Evolutionary conservation across 305 asterid species (phyloP).

Genomic region (Andrographis paniculata): DNA sequence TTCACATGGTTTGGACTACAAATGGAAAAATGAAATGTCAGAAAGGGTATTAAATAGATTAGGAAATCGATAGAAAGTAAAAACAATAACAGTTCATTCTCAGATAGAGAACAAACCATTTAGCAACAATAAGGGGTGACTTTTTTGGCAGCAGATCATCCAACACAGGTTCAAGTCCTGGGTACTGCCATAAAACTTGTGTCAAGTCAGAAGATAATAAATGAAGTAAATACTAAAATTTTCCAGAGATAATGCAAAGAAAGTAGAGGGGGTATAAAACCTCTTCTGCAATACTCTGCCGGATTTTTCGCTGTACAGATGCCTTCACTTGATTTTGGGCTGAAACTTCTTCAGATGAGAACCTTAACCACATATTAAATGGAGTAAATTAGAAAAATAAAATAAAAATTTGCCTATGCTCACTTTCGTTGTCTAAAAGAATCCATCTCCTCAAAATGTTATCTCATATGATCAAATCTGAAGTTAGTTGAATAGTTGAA

Average conservation of each 20-base stretch:
- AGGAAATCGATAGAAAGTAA: conserved; percentile 1
- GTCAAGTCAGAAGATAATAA: neutral
- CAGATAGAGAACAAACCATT: conserved; percentile 51
- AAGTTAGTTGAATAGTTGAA: no score
- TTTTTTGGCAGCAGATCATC: conserved; percentile 94
- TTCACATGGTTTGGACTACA: conserved; percentile 93
- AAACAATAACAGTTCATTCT: neutral
- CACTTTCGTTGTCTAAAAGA: neutral
- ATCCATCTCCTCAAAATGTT: neutral
- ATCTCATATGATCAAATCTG: no score
- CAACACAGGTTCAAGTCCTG: conserved; percentile 73
- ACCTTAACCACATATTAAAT: conserved; percentile 34
- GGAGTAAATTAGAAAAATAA: neutral
- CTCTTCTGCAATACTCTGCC: conserved; percentile 94
- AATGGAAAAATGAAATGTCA: conserved; percentile 9
- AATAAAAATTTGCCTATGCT: neutral
- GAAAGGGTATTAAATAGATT: conserved; percentile 14
- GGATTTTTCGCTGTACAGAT: conserved; percentile 86
- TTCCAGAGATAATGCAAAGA: neutral
- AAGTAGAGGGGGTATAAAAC: conserved; percentile 23
- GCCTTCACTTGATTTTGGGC: conserved; percentile 99
- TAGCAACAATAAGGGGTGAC: conserved; percentile 87
- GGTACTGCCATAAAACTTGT: conserved; percentile 48
- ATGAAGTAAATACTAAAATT: neutral
- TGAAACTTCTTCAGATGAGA: conserved; percentile 90